A percentile compares a stretch with the other conserved stretches of the same genome.
Evolutionary conservation across 331 rosid genomes (phyloP).

Genomic region (Quercus lobata): DNA sequence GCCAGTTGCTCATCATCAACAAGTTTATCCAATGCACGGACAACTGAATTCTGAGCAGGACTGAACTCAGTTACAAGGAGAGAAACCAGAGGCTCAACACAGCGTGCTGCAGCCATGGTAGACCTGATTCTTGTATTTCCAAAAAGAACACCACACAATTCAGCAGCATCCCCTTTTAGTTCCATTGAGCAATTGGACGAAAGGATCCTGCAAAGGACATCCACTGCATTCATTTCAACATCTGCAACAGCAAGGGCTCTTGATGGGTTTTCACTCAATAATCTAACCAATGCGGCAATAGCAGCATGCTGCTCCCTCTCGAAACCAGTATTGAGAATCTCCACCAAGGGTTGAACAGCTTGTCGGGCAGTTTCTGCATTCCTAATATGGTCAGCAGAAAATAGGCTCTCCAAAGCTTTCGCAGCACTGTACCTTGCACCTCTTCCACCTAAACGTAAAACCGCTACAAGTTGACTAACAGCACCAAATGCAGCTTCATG

Average conservation of each 20-base stretch:
- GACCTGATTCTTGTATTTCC: conserved; percentile 98
- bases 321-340: conserved; percentile 89
- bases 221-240: conserved; percentile 98
- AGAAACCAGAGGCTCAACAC: conserved; percentile 95
- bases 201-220: conserved; percentile 95
- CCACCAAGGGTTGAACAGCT: conserved; percentile 97
- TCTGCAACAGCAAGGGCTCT: conserved; percentile 96
- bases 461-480: conserved; percentile 95
- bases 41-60: conserved; percentile 89
- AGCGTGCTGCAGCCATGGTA: conserved; percentile 85
- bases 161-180: conserved; percentile 96
- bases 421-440: conserved; percentile 95
- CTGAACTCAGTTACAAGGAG: conserved; percentile 80
- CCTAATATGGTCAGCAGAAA: conserved; percentile 93
- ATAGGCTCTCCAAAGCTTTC: conserved; percentile 93
- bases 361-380: conserved; percentile 93
- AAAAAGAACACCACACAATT: conserved; percentile 87
- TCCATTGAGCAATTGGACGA: conserved; percentile 87
- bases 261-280: conserved; percentile 96
- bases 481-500: conserved; percentile 92
- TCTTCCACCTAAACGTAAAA: conserved; percentile 95
- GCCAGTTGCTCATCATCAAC: conserved; percentile 98
- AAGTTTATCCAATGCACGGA: conserved; percentile 91
- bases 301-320: conserved; percentile 99
- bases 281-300: conserved; percentile 88